A percentile compares a stretch with the other conserved stretches of the same genome.
These are phyloP conservation scores for Hirschfeldia incana DNA, from an alignment of 345 rosid genomes.

Conservation along the genomic window DNA sequence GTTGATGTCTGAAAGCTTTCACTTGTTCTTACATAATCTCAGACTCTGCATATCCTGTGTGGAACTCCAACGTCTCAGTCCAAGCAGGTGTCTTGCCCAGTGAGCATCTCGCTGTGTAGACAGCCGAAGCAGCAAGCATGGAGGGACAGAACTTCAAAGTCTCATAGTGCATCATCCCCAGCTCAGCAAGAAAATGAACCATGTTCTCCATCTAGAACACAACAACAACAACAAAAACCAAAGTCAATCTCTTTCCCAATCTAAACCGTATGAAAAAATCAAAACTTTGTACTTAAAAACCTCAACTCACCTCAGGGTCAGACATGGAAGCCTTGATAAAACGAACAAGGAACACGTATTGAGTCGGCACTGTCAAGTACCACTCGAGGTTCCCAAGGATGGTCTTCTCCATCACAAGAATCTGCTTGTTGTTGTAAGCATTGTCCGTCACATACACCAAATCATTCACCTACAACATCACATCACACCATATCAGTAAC, in stretches of 20 bases:
- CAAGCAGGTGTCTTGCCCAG: conserved; percentile 60
- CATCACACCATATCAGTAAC: not conserved
- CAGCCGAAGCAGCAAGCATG: conserved; percentile 83
- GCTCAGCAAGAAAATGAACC: conserved; percentile 71
- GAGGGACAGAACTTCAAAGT: conserved; percentile 56
- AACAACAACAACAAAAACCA: not conserved
- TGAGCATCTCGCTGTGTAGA: conserved; percentile 80
- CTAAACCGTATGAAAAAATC: not conserved
- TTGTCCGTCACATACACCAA: conserved; percentile 84
- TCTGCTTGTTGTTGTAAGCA: conserved; percentile 73
- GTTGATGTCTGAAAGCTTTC: not conserved
- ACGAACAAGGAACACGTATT: conserved; percentile 78
- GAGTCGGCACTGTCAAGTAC: conserved; percentile 84
- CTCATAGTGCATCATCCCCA: conserved; percentile 71
- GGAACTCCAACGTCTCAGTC: conserved; percentile 67
- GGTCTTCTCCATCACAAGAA: conserved; percentile 78
- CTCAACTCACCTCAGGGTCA: conserved; percentile 52
- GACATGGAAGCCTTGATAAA: conserved; percentile 74
- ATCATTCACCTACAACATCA: conserved; percentile 58
- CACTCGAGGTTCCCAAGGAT: conserved; percentile 74
- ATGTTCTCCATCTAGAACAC: conserved; percentile 8
- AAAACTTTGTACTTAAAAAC: not conserved
- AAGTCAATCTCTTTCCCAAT: conserved; percentile 46
- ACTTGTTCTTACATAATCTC: conserved; percentile 49
- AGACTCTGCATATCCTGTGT: conserved; percentile 71